Conservation (phyloP, 1,284 basidiomycete species). For the Boletus smithii region DNA sequence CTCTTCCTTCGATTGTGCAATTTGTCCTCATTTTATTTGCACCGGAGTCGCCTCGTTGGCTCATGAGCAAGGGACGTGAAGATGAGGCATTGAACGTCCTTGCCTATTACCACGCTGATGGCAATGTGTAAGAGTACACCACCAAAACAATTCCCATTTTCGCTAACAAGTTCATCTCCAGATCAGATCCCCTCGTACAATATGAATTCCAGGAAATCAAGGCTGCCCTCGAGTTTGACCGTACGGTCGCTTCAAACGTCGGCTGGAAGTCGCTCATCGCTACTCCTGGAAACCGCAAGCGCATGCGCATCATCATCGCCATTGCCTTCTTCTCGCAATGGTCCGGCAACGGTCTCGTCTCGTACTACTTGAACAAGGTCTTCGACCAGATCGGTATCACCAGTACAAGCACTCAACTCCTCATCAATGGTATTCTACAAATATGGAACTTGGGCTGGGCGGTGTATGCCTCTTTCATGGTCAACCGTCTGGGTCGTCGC, state of each 20-base stretch:
- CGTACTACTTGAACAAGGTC: conserved; percentile 73
- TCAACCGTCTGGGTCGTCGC: conserved; percentile 60
- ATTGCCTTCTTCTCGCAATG: conserved; percentile 73
- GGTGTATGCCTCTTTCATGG: conserved; percentile 51
- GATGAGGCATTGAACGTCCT: conserved; percentile 46
- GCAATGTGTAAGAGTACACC: background rate
- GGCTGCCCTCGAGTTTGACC: conserved; percentile 64
- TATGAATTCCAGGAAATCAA: conserved; percentile 80
- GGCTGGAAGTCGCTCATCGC: conserved; percentile 61
- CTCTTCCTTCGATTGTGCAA: conserved; percentile 52
- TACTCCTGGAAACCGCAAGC: conserved; percentile 64
- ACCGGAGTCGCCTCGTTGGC: conserved; percentile 72
- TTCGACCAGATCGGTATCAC: conserved; percentile 71
- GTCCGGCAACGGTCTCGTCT: conserved; percentile 75
- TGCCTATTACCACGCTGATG: background rate
- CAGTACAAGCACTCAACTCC: conserved; percentile 53
- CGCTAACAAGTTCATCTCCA: background rate
- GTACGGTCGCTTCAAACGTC: conserved; percentile 49
- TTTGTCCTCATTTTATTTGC: conserved; percentile 55
- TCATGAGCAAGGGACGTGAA: conserved; percentile 63
- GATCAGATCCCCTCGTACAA: conserved; percentile 39
- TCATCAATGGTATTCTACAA: conserved; percentile 71
- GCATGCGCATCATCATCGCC: conserved; percentile 67
- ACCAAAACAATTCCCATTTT: background rate
- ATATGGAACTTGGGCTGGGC: conserved; percentile 69